Percentiles rank a stretch among this genome's conserved stretches.
phyloP scores from a whole-genome alignment of 768 basidiomycete genomes.

The Pleurotus salmoneostramineus region DNA sequence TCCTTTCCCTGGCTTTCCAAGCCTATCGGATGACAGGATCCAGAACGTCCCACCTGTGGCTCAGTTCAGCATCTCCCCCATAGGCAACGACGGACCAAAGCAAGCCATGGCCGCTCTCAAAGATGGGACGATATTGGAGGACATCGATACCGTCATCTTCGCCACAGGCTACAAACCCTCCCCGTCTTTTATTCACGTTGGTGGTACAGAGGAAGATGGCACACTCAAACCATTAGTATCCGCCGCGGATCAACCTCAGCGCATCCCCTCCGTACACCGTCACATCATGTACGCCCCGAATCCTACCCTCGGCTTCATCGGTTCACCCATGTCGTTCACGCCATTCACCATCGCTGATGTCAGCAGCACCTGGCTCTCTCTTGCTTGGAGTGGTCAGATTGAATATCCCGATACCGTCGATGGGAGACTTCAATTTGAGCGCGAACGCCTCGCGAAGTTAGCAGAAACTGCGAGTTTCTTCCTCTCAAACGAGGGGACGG shows the following conservation, averaged over 20 bases:
- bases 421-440: conserved; percentile 33
- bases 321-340: conserved; percentile 36
- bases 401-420: conserved; percentile 28
- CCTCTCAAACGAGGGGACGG: neutral
- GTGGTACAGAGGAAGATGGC: conserved; percentile 11
- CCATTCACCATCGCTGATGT: conserved; percentile 48
- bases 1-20: conserved; percentile 32
- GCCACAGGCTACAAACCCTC: conserved; percentile 45
- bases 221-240: conserved; percentile 24
- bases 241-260: conserved; percentile 22
- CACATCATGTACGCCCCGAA: conserved; percentile 44
- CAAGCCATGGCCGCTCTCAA: conserved; percentile 27
- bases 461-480: conserved; percentile 12
- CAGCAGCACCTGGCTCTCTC: conserved; percentile 43
- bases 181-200: conserved; percentile 36
- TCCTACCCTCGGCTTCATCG: conserved; percentile 43
- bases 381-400: conserved; percentile 31
- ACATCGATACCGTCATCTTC: conserved; percentile 39
- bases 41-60: conserved; percentile 36
- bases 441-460: conserved; percentile 20
- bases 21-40: conserved; percentile 39
- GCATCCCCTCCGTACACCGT: conserved; percentile 40
- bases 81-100: conserved; percentile 15
- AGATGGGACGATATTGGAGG: conserved; percentile 32
- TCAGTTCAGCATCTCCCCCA: conserved; percentile 21